phyloP scores from a whole-genome alignment of 2,329 filamentous ascomycete species.

The Botrytis porri region DNA sequence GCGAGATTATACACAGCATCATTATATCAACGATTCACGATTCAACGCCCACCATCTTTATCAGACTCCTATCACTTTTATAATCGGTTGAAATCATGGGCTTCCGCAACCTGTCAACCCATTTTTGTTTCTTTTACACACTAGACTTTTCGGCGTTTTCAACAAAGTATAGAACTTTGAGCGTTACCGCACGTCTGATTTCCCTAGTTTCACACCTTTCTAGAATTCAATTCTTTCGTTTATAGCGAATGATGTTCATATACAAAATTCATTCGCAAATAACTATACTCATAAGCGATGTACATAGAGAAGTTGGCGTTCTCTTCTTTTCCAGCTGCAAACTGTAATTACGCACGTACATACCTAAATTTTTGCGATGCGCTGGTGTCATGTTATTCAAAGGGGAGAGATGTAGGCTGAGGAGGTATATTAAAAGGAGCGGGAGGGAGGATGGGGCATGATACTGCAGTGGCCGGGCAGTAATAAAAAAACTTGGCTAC shows the following conservation, averaged over 20 bases:
- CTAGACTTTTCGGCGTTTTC: constrained; percentile 4
- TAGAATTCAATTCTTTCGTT: constrained; percentile 13
- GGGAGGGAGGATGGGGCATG: not conserved
- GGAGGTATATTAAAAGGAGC: not conserved
- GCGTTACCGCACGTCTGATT: not conserved
- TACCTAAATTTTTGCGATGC: not conserved
- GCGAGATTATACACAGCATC: not conserved
- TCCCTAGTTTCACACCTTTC: constrained; percentile 2
- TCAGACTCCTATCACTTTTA: not conserved
- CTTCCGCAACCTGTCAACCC: not conserved
- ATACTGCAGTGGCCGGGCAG: constrained; percentile 3
- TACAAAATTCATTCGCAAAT: not conserved
- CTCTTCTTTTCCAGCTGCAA: not conserved
- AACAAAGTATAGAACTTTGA: constrained; percentile 5
- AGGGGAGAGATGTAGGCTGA: not conserved
- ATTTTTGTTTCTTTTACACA: constrained; percentile 6
- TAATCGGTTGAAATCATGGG: constrained; percentile 12
- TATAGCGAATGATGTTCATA: not conserved
- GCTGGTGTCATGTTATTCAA: not conserved
- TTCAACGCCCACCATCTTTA: constrained; percentile 13
- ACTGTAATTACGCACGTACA: constrained; percentile 3
- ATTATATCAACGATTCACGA: constrained; percentile 17
- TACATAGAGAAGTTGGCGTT: constrained; percentile 9
- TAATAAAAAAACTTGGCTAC: not conserved
- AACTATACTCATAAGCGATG: constrained; percentile 3